Base-by-base conservation (phyloP, 371 early-diverging fungal genomes). In the Mucor racemosus region DNA sequence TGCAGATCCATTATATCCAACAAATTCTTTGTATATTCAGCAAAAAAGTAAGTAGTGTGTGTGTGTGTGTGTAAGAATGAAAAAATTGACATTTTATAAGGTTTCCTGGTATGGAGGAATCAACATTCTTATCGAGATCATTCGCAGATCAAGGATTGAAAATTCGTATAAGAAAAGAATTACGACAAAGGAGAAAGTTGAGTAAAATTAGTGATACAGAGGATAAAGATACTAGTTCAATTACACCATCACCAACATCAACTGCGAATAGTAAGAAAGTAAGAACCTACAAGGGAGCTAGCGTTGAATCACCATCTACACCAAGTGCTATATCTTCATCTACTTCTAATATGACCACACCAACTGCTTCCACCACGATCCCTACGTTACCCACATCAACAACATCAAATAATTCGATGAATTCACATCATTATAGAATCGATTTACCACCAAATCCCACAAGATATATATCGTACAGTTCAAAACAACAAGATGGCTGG, bases 101-200 rank as follows among this genome's bases (percentile, higher is more conserved):
- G 58, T 98, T 96, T 64, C 97, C 98, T 1, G 98, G 98, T 5
- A 95, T 96, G 95, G 91, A 91, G 76, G 97, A 95, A 64, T 94
- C 96, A 0, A 98, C 97, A 0, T 88, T 86, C 63, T 74, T 97
- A 39, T 94, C 96, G 17, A 84, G 94, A 58, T 83, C 92, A 13
- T 96, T 98, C 85, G 96, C 97, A 31, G 95, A 96, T 65, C 98
- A 98, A 74, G 98, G 98, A 0, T 80, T 98, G 14, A 95, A 96
- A 69, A 95, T 98, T 59, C 90, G 97, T 17, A 94, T 97, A 60
- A 86, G 97, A 46, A 90, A 89, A 64, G 90, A 89, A 66, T 64
- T 86, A 33, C 75, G 86, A 26, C 79, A 80, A 26, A 70, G 83
- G 65, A 69, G 77, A 62, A 76, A 74, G 31, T 36, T 58, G 34